These are phyloP conservation scores for Verticillium tricorpus DNA, from an alignment of 2,329 filamentous ascomycete genomes.

Conservation along the genomic window DNA sequence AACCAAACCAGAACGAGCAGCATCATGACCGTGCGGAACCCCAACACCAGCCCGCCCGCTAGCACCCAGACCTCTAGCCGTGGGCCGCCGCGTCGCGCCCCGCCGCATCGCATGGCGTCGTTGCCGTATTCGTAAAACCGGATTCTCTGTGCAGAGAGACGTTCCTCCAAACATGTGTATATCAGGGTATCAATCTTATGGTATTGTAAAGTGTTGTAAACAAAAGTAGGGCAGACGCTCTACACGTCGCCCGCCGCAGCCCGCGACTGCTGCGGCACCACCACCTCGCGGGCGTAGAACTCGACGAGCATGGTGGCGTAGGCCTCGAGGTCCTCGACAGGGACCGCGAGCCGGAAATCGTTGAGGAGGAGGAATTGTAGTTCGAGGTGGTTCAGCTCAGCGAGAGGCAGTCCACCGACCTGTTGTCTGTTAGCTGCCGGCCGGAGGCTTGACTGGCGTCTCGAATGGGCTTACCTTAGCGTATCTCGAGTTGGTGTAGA, in stretches of 20 bases:
- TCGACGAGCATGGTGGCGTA: conserved; percentile 99
- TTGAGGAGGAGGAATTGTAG: conserved; percentile 93
- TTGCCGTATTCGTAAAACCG: background rate
- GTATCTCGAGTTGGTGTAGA: conserved; percentile 98
- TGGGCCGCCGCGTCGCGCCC: background rate
- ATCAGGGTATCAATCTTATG: conserved; percentile 14
- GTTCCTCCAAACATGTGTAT: conserved; percentile 1
- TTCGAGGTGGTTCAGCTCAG: conserved; percentile 93
- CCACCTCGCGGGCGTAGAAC: conserved; percentile 90
- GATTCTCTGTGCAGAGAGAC: background rate
- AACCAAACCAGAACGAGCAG: background rate
- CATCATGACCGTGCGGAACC: background rate
- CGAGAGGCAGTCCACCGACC: conserved; percentile 89
- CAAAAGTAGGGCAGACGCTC: background rate
- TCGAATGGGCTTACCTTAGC: conserved; percentile 67
- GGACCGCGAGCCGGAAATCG: conserved; percentile 89
- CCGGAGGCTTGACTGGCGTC: background rate
- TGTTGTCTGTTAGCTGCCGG: conserved; percentile 31
- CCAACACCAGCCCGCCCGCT: background rate
- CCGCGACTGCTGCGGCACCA: conserved; percentile 34
- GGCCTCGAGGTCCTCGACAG: conserved; percentile 91
- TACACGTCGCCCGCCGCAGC: conserved; percentile 3
- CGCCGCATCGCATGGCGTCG: too few relatives aligned
- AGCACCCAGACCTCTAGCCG: background rate
- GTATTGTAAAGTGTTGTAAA: conserved; percentile 1